Evolutionary conservation across 2,329 filamentous ascomycete genomes (phyloP).

Genomic region (Rhynchosporium secalis): DNA sequence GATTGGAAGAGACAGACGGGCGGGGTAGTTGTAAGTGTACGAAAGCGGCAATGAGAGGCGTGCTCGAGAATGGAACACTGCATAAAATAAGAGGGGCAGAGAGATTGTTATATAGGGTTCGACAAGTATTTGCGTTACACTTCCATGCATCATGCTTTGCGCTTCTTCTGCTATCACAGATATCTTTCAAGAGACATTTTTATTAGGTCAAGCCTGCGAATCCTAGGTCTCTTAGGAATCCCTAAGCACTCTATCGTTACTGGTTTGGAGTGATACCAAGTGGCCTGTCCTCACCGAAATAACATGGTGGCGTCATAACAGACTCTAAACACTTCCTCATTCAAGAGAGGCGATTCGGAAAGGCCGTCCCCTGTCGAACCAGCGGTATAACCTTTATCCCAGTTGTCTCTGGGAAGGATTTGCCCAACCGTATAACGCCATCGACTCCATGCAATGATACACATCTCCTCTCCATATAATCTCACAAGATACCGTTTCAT

Average conservation of each 20-base stretch:
- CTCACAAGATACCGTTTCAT: background rate
- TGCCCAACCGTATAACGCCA: background rate
- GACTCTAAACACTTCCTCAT: too few relatives aligned
- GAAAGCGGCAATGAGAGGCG: conserved; percentile 1
- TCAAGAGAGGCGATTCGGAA: too few relatives aligned
- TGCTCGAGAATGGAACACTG: background rate
- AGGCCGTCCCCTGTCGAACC: too few relatives aligned
- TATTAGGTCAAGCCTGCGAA: background rate
- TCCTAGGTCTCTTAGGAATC: background rate
- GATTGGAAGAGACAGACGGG: background rate
- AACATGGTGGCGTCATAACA: too few relatives aligned
- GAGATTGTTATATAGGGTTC: background rate
- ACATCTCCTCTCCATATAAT: background rate
- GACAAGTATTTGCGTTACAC: background rate
- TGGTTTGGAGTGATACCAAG: too few relatives aligned
- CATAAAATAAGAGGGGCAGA: background rate
- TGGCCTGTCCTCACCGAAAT: too few relatives aligned
- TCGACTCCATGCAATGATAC: background rate
- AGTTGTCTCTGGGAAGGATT: too few relatives aligned
- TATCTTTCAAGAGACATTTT: background rate
- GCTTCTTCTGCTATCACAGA: background rate
- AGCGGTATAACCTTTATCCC: too few relatives aligned
- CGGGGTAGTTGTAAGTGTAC: background rate
- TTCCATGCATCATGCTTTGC: background rate
- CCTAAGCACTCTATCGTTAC: too few relatives aligned